These are phyloP conservation scores for Metschnikowia corniflorae DNA, from an alignment of 805 yeast genomes.

Conservation along the genomic window DNA sequence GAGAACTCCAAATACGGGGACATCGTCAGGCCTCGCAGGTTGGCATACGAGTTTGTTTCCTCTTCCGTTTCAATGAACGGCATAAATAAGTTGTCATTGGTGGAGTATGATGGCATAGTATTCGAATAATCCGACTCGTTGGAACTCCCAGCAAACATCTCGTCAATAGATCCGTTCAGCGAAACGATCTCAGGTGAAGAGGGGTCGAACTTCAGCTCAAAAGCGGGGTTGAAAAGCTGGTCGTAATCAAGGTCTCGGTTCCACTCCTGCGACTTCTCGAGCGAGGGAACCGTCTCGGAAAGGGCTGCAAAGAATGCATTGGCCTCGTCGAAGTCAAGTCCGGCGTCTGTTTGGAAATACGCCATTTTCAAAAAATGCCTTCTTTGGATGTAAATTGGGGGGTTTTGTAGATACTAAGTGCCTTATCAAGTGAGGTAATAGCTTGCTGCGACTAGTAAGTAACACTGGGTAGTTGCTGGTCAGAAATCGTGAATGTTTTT, in stretches of 20 bases:
- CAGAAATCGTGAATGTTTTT: too few species aligned
- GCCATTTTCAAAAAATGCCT: too few species aligned
- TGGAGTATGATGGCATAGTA: slow-evolving; percentile 1
- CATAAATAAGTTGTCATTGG: not conserved
- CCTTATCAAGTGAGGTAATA: too few species aligned
- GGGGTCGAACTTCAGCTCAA: slow-evolving; percentile 7
- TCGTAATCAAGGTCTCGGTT: slow-evolving; percentile 6
- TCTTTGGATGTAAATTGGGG: too few species aligned
- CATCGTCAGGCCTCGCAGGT: slow-evolving; percentile 7
- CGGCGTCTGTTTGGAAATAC: slow-evolving; percentile 4
- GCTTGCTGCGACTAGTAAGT: too few species aligned
- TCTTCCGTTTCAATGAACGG: slow-evolving; percentile 3
- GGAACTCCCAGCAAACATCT: slow-evolving; percentile 1
- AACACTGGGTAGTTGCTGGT: too few species aligned
- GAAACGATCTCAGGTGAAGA: slow-evolving; percentile 6
- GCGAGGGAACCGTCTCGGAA: slow-evolving; percentile 12
- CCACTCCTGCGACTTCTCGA: slow-evolving; percentile 12
- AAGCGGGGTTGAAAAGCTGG: slow-evolving; percentile 1
- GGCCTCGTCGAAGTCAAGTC: slow-evolving; percentile 16
- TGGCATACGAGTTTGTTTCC: slow-evolving; percentile 1
- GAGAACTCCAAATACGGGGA: slow-evolving; percentile 7
- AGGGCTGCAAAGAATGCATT: slow-evolving; percentile 15
- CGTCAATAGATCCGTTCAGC: slow-evolving; percentile 7
- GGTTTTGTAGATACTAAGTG: not conserved
- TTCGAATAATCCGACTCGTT: slow-evolving; percentile 1